Percentiles rank a stretch among this genome's conserved stretches.
These are phyloP conservation scores for Spinellus fusiger DNA, from an alignment of 192 early-diverging fungal genomes.

Conservation along the genomic window DNA sequence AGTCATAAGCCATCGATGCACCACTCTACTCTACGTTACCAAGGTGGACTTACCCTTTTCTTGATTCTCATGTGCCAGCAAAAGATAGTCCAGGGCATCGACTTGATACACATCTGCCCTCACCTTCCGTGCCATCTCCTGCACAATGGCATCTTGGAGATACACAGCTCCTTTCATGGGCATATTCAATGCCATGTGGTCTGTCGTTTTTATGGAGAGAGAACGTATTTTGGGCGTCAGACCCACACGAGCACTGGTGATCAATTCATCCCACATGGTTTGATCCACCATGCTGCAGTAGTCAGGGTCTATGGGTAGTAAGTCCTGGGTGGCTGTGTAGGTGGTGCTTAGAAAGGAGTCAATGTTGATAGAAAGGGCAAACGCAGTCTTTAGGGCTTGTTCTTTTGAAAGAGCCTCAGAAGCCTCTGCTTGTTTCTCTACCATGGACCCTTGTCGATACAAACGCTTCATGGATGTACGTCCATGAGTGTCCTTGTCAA, in stretches of 20 bases:
- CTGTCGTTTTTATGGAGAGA: slow-evolving; percentile 13
- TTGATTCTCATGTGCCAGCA: slow-evolving; percentile 37
- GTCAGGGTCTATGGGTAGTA: slow-evolving; percentile 2
- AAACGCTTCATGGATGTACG: too few relatives aligned
- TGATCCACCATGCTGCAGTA: slow-evolving; percentile 5
- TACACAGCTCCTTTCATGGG: slow-evolving; percentile 37
- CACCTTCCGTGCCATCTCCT: slow-evolving; percentile 38
- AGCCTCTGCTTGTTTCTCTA: too few relatives aligned
- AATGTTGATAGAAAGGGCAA: too few relatives aligned
- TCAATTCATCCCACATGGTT: slow-evolving; percentile 16
- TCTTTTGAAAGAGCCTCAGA: too few relatives aligned
- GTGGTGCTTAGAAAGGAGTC: too few relatives aligned
- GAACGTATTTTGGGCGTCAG: slow-evolving; percentile 9
- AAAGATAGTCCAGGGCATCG: slow-evolving; percentile 54
- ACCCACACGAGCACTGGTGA: slow-evolving; percentile 5
- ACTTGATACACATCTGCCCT: slow-evolving; percentile 55
- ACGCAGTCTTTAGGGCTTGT: too few relatives aligned
- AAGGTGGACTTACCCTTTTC: background rate
- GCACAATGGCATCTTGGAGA: slow-evolving; percentile 35
- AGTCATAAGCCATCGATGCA: too few relatives aligned
- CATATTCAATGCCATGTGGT: slow-evolving; percentile 35
- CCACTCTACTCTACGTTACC: too few relatives aligned
- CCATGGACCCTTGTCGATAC: too few relatives aligned
- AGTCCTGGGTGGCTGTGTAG: too few relatives aligned
- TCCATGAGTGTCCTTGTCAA: too few relatives aligned